Evolutionary conservation across 495 filamentous ascomycete species (phyloP).

Genomic region (Penicillium lagena): DNA sequence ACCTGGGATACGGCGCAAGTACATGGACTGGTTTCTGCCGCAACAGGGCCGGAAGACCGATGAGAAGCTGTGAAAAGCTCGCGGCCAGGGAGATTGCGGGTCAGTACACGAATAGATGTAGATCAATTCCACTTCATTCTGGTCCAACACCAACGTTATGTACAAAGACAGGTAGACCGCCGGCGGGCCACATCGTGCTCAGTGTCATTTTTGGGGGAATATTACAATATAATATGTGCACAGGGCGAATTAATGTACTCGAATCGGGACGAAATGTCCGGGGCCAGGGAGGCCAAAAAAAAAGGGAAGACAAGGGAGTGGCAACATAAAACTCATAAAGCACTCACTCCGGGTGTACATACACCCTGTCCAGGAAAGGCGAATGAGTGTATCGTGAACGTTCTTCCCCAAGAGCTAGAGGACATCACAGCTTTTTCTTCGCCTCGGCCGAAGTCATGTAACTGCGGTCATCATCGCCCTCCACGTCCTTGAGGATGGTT

Average conservation of each 20-base stretch:
- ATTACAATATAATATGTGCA: neutral
- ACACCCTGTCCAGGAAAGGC: neutral
- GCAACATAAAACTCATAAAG: neutral
- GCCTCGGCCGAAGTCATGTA: slow-evolving; percentile 47
- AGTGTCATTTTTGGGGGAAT: neutral
- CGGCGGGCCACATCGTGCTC: neutral
- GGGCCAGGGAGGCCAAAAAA: neutral
- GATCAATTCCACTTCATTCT: neutral
- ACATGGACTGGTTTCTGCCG: slow-evolving; percentile 1
- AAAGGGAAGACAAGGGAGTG: neutral
- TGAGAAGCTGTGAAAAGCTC: neutral
- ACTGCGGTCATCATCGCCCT: slow-evolving; percentile 77
- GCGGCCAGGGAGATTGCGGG: neutral
- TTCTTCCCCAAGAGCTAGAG: neutral
- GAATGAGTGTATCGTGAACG: neutral
- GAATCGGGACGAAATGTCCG: neutral
- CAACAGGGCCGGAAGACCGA: neutral
- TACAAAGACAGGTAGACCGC: neutral
- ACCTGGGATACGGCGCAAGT: neutral
- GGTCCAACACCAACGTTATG: neutral
- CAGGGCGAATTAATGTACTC: neutral
- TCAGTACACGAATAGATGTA: neutral
- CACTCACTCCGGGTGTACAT: neutral
- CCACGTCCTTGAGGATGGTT: slow-evolving; percentile 71
- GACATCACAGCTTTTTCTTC: slow-evolving; percentile 35